Evolutionary conservation across 2,329 filamentous ascomycete species (phyloP).

Genomic region (Ceratocystis papillata): DNA sequence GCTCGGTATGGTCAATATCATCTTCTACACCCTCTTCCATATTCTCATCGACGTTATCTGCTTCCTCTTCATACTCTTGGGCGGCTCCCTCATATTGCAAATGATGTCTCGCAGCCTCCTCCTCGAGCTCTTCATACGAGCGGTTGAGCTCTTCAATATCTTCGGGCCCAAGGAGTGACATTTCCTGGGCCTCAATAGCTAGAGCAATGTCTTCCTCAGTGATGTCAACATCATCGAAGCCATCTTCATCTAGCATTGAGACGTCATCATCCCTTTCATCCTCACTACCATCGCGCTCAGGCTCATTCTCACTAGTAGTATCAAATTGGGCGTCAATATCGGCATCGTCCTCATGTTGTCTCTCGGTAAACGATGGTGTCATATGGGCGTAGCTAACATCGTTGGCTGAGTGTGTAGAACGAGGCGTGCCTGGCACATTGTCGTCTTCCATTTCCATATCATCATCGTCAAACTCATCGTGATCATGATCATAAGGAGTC

Average conservation of each 20-base stretch:
- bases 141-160: conserved; percentile 32
- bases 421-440: conserved; percentile 10
- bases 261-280: conserved; percentile 25
- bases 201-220: conserved; percentile 49
- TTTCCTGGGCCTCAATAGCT: conserved; percentile 48
- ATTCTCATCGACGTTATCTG: conserved; percentile 21
- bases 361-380: conserved; percentile 41
- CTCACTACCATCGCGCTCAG: conserved; percentile 6
- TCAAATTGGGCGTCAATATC: conserved; percentile 30
- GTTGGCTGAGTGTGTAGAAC: background rate
- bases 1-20: no score
- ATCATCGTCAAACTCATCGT: conserved; percentile 19
- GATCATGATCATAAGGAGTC: background rate
- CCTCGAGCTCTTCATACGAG: conserved; percentile 22
- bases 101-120: conserved; percentile 21
- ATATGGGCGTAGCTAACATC: conserved; percentile 27
- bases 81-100: conserved; percentile 14
- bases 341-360: conserved; percentile 32
- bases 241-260: conserved; percentile 29
- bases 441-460: conserved; percentile 23
- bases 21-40: background rate
- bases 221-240: conserved; percentile 39
- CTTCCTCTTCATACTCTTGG: conserved; percentile 3
- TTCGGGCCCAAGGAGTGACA: conserved; percentile 44
- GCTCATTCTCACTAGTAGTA: conserved; percentile 21